Base-by-base conservation (phyloP, 2,329 filamentous ascomycete species). In the Fusarium equiseti region DNA sequence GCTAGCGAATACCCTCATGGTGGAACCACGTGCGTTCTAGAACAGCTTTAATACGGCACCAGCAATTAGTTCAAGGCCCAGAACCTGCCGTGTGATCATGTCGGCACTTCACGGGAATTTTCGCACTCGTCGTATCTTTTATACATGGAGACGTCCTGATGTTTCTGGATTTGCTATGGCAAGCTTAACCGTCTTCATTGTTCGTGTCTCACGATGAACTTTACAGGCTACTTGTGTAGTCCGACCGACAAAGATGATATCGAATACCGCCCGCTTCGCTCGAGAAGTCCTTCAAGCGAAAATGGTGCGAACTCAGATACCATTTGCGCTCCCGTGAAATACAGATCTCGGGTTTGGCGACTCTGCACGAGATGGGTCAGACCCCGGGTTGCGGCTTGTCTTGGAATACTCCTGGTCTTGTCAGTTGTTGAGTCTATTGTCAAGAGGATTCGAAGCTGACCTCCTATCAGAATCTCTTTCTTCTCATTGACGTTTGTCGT, bases 1-100 rank as follows among this genome's bases (percentile, higher is more conserved):
- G 70, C 59, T 35, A n/a, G 20, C 38, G 22, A 52, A 31, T 31
- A 50, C n/a, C 20, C 35, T 68, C 57, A 60, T 42, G 55, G 66
- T 66, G 66, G 67, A 70, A 51, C 67, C 70, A 73, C 70, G 70
- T 73, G 70, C 63, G 63, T 40, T 54, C 40, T 51, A 68, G 57
- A 51, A 26, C 42, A 51, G 44, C 57, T 71, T 52, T 68, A 68
- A 73, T 73, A 73, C 70, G 70, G 38, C 66, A 40, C 13, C 20
- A n/a, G 24, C 10, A 22, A 50, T 40, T 44, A 63, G 66, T 63
- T 26, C 40, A 12, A 51, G 59, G 35, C 40, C 40, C 51, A 59
- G 31, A 38, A 44, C 32, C 44, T 48, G 53, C 45, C 61, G 51
- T 69, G 70, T 72, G 69, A 72, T 55, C 46, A 51, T 57, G 24